A percentile compares a stretch with the other conserved stretches of the same genome.
These are phyloP conservation scores for Raphidocelis subcapitata DNA, from an alignment of 139 green algal species.

Conservation along the genomic window DNA sequence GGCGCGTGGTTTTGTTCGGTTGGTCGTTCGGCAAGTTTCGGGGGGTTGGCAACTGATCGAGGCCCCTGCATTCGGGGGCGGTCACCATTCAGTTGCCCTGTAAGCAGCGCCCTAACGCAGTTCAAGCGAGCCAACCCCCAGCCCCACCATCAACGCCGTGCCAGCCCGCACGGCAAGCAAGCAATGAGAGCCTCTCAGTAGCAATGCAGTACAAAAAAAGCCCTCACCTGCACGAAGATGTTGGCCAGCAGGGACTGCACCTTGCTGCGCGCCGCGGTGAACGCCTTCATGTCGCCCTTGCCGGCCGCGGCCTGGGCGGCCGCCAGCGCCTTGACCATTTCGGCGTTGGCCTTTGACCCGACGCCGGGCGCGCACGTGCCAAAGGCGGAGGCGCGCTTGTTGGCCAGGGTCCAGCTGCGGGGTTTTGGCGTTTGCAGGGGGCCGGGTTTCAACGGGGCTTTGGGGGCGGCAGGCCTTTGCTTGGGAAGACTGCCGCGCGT, in stretches of 20 bases:
- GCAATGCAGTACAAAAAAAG: slow-evolving; percentile 1
- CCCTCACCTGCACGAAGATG: neutral
- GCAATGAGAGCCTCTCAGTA: too few species aligned
- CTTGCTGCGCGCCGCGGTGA: neutral
- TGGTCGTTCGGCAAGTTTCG: neutral
- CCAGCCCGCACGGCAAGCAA: too few species aligned
- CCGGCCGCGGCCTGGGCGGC: neutral
- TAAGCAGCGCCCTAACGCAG: too few species aligned
- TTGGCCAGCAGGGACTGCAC: neutral
- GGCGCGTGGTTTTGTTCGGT: neutral
- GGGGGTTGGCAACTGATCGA: neutral
- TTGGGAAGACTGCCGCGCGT: too few species aligned
- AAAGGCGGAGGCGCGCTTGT: slow-evolving; percentile 19
- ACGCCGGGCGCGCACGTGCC: slow-evolving; percentile 13
- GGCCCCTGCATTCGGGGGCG: too few species aligned
- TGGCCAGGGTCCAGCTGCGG: neutral
- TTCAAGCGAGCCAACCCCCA: too few species aligned
- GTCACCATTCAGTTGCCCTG: too few species aligned
- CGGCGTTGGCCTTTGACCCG: neutral
- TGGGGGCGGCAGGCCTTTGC: too few species aligned
- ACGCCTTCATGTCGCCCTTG: neutral
- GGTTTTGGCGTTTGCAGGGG: too few species aligned
- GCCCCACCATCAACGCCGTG: too few species aligned
- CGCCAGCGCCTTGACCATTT: too few species aligned
- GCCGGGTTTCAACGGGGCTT: too few species aligned